These are phyloP conservation scores for Ajuga reptans DNA, from an alignment of 305 asterid genomes.

Conservation along the genomic window DNA sequence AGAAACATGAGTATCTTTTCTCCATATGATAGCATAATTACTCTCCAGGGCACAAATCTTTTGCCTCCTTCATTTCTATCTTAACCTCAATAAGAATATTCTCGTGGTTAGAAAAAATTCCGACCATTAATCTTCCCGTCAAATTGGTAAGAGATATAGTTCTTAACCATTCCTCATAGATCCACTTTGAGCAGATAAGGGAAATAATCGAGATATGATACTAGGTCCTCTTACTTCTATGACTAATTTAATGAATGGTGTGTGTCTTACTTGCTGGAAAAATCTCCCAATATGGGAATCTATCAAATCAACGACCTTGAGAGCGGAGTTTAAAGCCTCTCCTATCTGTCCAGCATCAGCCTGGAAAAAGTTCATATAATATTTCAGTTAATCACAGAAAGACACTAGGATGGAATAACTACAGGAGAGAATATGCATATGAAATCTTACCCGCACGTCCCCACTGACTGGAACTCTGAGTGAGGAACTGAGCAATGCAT, in stretches of 20 bases:
- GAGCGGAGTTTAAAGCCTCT: slow-evolving; percentile 59
- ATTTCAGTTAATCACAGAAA: slow-evolving; percentile 2
- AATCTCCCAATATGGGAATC: slow-evolving; percentile 37
- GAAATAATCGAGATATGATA: background rate
- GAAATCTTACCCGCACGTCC: slow-evolving; percentile 54
- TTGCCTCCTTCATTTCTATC: background rate
- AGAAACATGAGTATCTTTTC: background rate
- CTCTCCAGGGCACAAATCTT: background rate
- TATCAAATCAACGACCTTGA: slow-evolving; percentile 51
- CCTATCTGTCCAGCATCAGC: slow-evolving; percentile 47
- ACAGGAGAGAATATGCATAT: background rate
- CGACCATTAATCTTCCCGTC: no score
- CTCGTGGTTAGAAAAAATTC: no score
- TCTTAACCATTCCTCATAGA: background rate
- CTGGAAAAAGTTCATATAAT: slow-evolving; percentile 24
- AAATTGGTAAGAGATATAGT: background rate
- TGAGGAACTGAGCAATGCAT: slow-evolving; percentile 55
- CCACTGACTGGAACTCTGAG: slow-evolving; percentile 59
- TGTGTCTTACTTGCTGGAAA: slow-evolving; percentile 42
- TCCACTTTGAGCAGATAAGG: background rate
- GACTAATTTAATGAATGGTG: background rate
- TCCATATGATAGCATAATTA: background rate
- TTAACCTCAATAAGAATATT: background rate
- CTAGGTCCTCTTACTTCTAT: background rate
- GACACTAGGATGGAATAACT: background rate